Base-by-base conservation (phyloP, 495 filamentous ascomycete species). In the Glonium stellatum region DNA sequence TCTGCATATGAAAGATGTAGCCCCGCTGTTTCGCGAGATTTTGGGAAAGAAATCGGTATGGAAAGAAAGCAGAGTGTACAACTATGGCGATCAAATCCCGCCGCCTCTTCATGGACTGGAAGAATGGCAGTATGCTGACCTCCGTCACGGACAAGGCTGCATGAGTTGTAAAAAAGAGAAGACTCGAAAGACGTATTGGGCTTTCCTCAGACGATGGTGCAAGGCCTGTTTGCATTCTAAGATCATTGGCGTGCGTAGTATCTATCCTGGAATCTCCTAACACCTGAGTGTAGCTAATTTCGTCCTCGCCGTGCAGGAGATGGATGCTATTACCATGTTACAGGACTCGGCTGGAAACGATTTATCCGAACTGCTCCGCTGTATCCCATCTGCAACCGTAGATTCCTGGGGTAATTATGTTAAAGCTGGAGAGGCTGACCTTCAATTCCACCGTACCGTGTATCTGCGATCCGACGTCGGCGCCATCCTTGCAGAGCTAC, bases 161-260 rank as follows among this genome's bases (percentile, higher is more conserved):
- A 64, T 66, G 67, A 15, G 13, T 0, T 71, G 70, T 55, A 48
- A 46, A 11, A 55, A 67, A 3, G 19, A 19, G 2, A 48, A 36
- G 11, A 67, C 63, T 25, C 54, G 70, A 21, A 72, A 71, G 55
- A 66, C 67, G 21, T 72, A 71, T 52, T 72, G 70, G 70, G 59
- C 64, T 12, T 72, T 70, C 46, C 60, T 67, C 1, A 61, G 65
- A 13, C 64, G 70, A 1, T 72, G 67, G 69, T 72, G 70, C 62
- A 53, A 63, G 52, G n/a, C 58, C 3, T 71, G 69, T 53, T 59
- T 72, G 5, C 53, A 59, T 19, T 50, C 42, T 18, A 69, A 69
- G 25, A 67, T 54, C 12, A 57, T 71, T n/a, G 65, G 58, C 44
- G 70, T 62, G 55, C 15, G 58, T 23, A 25, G 10, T 57, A 23